phyloP scores from a whole-genome alignment of 345 rosid species.

The Passiflora organensis region DNA sequence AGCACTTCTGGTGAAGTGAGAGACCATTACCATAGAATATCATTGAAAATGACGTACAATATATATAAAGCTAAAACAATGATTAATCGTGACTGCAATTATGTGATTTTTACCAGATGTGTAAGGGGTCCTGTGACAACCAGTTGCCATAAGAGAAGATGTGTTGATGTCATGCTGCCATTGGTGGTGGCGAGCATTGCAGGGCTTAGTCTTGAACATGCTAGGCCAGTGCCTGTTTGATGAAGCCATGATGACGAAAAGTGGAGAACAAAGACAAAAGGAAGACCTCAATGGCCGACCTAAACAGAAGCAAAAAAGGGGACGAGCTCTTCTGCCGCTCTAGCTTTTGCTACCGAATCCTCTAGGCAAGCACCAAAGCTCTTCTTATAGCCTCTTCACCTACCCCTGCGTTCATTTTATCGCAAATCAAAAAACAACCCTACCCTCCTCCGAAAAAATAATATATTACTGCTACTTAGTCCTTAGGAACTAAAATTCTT shows the following conservation, averaged over 20 bases:
- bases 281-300: slow-evolving; percentile 17
- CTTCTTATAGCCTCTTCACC: slow-evolving; percentile 58
- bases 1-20: background rate
- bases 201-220: slow-evolving; percentile 97
- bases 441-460: slow-evolving; percentile 16
- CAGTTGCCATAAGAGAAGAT: slow-evolving; percentile 40
- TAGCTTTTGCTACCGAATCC: slow-evolving; percentile 32
- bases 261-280: background rate
- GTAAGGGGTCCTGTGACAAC: slow-evolving; percentile 55
- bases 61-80: background rate
- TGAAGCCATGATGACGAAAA: slow-evolving; percentile 66
- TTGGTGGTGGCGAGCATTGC: slow-evolving; percentile 63
- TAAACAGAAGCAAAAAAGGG: slow-evolving; percentile 17
- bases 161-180: slow-evolving; percentile 88
- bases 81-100: background rate
- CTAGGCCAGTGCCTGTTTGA: slow-evolving; percentile 99
- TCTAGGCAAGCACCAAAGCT: slow-evolving; percentile 39
- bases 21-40: background rate
- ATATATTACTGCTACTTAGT: too few relatives aligned
- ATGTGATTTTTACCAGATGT: slow-evolving; percentile 43
- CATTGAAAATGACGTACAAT: background rate
- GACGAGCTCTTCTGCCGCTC: slow-evolving; percentile 33
- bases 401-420: slow-evolving; percentile 26
- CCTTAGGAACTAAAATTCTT: too few relatives aligned
- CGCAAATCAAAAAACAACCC: slow-evolving; percentile 19